Evolutionary conservation across 2,329 filamentous ascomycete genomes (phyloP).

Genomic region (Amesomyces nigricolor): DNA sequence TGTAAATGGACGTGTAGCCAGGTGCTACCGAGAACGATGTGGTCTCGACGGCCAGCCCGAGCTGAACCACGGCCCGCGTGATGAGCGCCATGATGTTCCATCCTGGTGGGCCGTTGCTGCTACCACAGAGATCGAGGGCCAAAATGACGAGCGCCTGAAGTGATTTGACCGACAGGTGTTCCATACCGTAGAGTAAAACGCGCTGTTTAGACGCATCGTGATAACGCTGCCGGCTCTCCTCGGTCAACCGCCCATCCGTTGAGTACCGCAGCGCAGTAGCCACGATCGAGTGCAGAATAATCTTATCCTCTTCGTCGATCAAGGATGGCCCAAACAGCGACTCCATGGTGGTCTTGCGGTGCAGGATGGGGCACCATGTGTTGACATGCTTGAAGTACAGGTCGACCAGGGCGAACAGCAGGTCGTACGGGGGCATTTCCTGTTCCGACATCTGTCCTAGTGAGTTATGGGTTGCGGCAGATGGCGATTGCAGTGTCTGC

Average conservation of each 20-base stretch:
- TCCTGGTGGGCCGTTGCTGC: constrained; percentile 81
- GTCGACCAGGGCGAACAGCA: constrained; percentile 67
- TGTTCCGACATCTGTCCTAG: constrained; percentile 50
- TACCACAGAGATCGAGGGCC: constrained; percentile 77
- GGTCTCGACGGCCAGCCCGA: constrained; percentile 77
- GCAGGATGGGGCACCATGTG: constrained; percentile 85
- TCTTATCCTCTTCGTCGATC: constrained; percentile 73
- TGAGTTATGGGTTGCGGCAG: constrained; percentile 47
- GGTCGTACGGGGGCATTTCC: constrained; percentile 68
- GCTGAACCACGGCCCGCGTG: constrained; percentile 79
- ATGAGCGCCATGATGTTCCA: constrained; percentile 91
- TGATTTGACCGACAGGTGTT: constrained; percentile 83
- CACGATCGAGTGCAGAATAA: constrained; percentile 82
- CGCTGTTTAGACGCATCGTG: constrained; percentile 78
- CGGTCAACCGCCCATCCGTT: constrained; percentile 66
- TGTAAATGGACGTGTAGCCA: constrained; percentile 80
- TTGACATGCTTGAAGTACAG: constrained; percentile 77
- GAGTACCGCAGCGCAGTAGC: constrained; percentile 83
- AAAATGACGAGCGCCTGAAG: constrained; percentile 84
- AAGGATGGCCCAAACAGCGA: constrained; percentile 72
- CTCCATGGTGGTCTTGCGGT: constrained; percentile 75
- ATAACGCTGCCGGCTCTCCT: constrained; percentile 67
- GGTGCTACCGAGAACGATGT: constrained; percentile 75
- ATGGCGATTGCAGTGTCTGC: constrained; percentile 51
- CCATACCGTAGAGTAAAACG: constrained; percentile 79